phyloP scores from a whole-genome alignment of 2,329 filamentous ascomycete species.

The Ramularia collo-cygni region DNA sequence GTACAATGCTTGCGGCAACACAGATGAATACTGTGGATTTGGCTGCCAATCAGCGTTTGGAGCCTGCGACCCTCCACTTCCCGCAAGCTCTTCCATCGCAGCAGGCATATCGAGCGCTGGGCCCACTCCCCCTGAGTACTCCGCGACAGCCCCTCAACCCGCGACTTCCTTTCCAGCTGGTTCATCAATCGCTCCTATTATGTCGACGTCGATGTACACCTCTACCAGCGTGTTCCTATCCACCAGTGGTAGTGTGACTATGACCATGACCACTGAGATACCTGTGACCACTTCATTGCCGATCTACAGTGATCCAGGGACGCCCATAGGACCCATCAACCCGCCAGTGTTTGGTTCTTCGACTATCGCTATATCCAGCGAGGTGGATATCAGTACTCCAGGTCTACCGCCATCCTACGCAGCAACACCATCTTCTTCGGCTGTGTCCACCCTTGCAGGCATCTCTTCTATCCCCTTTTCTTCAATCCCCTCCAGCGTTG shows the following conservation, averaged over 20 bases:
- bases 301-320: conserved; percentile 1
- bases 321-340: conserved; percentile 6
- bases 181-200: too few species aligned
- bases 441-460: conserved; percentile 4
- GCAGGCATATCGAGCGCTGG: neutral
- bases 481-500: neutral
- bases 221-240: neutral
- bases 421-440: neutral
- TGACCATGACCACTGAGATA: neutral
- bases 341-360: conserved; percentile 1
- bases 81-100: neutral
- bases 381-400: neutral
- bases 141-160: neutral
- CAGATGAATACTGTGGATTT: conserved; percentile 9
- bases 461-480: neutral
- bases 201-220: too few species aligned
- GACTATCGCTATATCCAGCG: neutral
- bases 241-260: neutral
- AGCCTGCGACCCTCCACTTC: neutral
- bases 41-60: conserved; percentile 12
- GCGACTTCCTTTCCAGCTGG: neutral
- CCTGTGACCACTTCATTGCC: conserved; percentile 3
- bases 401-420: neutral
- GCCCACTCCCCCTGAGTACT: neutral
- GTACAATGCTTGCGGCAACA: conserved; percentile 11